Evolutionary conservation across 192 early-diverging fungal genomes (phyloP).

Genomic region (Paraglomus brasilianum): DNA sequence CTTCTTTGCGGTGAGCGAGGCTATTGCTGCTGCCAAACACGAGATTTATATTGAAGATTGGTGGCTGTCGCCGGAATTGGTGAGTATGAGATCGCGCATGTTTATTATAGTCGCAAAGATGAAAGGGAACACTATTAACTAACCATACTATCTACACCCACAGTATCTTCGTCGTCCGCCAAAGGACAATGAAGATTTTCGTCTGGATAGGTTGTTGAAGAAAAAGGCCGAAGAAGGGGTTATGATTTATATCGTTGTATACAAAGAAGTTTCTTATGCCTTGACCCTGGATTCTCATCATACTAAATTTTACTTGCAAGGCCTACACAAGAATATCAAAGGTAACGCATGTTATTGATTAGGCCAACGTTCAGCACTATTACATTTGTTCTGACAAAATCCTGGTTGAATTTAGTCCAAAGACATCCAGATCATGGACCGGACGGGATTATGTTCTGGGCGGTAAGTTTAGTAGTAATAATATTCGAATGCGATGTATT

Average conservation of each 20-base stretch:
- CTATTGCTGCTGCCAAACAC: conserved; percentile 63
- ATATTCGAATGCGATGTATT: not conserved
- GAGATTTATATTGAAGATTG: conserved; percentile 77
- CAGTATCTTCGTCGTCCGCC: conserved; percentile 72
- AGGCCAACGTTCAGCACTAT: no score
- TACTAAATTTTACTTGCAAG: conserved; percentile 69
- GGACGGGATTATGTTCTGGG: conserved; percentile 78
- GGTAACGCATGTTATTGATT: conserved; percentile 36
- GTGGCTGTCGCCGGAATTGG: conserved; percentile 83
- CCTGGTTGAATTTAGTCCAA: conserved; percentile 54
- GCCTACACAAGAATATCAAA: conserved; percentile 71
- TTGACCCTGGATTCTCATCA: conserved; percentile 70
- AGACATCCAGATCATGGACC: conserved; percentile 77
- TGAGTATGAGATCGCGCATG: conserved; percentile 5
- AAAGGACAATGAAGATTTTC: conserved; percentile 67
- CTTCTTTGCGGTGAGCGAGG: conserved; percentile 71
- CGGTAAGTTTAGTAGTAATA: conserved; percentile 40
- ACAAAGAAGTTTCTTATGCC: conserved; percentile 77
- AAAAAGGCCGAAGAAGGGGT: conserved; percentile 81
- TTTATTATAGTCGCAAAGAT: not conserved
- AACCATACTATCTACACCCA: not conserved
- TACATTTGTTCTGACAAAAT: no score
- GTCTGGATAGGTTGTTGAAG: conserved; percentile 72
- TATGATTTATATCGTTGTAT: conserved; percentile 79
- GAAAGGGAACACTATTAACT: not conserved